A percentile compares a stretch with the other conserved stretches of the same genome.
Conservation (phyloP, 192 early-diverging fungal species). For the Linnemannia schmuckeri region DNA sequence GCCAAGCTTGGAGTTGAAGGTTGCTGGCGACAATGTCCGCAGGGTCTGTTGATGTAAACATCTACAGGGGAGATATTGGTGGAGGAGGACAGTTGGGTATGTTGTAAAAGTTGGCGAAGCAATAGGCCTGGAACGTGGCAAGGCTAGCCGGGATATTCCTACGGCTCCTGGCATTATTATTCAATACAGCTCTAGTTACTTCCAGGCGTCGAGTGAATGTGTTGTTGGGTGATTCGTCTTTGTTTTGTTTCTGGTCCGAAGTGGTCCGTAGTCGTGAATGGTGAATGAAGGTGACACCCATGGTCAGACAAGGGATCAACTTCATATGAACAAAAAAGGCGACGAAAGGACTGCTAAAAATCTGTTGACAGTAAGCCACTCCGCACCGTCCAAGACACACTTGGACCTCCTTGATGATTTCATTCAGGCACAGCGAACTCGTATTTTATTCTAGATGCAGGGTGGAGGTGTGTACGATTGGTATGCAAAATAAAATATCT, state of each 20-base stretch:
- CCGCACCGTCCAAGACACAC: neutral
- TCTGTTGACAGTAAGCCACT: conserved; percentile 4
- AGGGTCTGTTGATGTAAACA: neutral
- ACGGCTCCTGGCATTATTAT: conserved; percentile 35
- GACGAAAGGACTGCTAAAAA: neutral
- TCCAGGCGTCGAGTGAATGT: neutral
- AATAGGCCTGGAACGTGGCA: neutral
- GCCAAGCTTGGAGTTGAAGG: neutral
- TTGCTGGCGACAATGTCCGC: neutral
- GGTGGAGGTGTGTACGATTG: neutral
- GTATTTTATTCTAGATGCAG: neutral
- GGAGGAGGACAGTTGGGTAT: neutral
- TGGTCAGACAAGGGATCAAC: neutral
- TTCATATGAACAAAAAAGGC: neutral
- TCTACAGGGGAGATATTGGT: neutral
- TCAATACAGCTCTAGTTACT: conserved; percentile 1
- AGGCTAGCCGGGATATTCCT: conserved; percentile 26
- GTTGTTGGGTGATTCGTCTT: neutral
- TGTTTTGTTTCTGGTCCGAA: neutral
- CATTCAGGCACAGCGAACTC: neutral
- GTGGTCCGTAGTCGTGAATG: neutral
- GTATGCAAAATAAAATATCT: neutral
- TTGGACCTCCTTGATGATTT: neutral
- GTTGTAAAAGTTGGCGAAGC: neutral
- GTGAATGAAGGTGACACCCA: neutral